A percentile compares a stretch with the other conserved stretches of the same genome.
These are phyloP conservation scores for Sugiyamaella marilandica DNA, from an alignment of 805 yeast genomes.

Conservation along the genomic window DNA sequence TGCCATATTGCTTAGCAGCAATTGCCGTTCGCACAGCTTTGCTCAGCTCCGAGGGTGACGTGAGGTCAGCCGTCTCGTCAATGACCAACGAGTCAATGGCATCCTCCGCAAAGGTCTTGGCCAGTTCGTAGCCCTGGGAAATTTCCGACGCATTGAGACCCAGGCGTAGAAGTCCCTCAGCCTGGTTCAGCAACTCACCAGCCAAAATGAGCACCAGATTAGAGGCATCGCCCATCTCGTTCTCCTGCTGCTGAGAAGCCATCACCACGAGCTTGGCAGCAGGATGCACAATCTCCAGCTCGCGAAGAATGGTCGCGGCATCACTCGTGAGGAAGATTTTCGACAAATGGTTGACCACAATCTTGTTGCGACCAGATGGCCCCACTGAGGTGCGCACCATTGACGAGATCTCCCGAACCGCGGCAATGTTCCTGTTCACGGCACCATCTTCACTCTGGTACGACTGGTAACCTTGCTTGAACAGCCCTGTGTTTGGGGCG, in stretches of 20 bases:
- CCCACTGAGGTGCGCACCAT: conserved; percentile 95
- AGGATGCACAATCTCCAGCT: conserved; percentile 92
- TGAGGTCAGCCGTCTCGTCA: conserved; percentile 55
- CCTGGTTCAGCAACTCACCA: conserved; percentile 82
- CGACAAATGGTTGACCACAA: conserved; percentile 82
- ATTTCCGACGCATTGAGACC: conserved; percentile 92
- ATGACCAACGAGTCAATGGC: conserved; percentile 54
- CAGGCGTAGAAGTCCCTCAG: conserved; percentile 75
- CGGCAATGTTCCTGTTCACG: conserved; percentile 84
- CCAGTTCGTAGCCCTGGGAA: conserved; percentile 86
- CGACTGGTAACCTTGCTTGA: conserved; percentile 91
- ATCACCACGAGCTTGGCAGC: conserved; percentile 92
- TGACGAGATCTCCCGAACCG: conserved; percentile 86
- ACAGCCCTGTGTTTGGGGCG: conserved; percentile 89
- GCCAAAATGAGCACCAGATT: conserved; percentile 88
- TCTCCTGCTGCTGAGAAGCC: conserved; percentile 96
- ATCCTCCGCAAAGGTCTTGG: conserved; percentile 67
- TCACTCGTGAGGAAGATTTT: conserved; percentile 89
- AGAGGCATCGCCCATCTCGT: conserved; percentile 95
- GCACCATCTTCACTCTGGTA: conserved; percentile 92
- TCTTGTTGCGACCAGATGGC: conserved; percentile 95
- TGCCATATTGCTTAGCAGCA: conserved; percentile 89
- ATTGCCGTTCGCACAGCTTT: conserved; percentile 83
- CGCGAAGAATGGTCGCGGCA: conserved; percentile 96
- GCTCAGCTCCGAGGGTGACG: conserved; percentile 49